Percentiles rank a stretch among this genome's conserved stretches.
Conservation (phyloP, 2,329 filamentous ascomycete species). For the Colletotrichum shisoi region DNA sequence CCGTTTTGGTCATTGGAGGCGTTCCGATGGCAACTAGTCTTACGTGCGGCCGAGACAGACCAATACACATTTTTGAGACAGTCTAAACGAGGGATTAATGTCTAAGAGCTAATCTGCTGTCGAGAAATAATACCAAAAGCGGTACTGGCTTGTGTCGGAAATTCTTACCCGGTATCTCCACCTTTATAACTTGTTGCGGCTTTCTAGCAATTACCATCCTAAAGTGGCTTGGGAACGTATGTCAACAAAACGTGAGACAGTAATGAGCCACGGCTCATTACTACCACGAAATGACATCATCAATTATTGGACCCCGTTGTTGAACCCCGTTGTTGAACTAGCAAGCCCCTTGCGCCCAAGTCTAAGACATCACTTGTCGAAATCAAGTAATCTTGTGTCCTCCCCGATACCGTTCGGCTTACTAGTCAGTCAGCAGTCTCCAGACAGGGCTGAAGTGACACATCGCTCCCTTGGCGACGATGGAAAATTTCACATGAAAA, state of each 20-base stretch:
- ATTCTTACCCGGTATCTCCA: not conserved
- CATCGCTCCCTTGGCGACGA: not conserved
- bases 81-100: not conserved
- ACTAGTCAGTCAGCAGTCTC: too few species aligned
- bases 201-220: not conserved
- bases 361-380: not conserved
- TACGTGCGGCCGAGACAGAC: constrained; percentile 3
- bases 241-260: not conserved
- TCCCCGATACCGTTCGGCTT: too few species aligned
- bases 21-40: not conserved
- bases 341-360: not conserved
- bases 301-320: not conserved
- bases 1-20: not conserved
- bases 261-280: not conserved
- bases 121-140: constrained; percentile 18
- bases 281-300: not conserved
- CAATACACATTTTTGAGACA: not conserved
- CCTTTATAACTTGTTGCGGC: not conserved
- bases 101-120: constrained; percentile 4
- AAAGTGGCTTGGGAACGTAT: too few species aligned
- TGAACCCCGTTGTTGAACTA: not conserved
- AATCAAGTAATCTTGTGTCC: not conserved
- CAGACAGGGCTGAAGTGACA: not conserved
- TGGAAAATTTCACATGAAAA: not conserved
- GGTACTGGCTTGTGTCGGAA: not conserved